Conservation (phyloP, 371 early-diverging fungal genomes). For the Nematocida minor region DNA sequence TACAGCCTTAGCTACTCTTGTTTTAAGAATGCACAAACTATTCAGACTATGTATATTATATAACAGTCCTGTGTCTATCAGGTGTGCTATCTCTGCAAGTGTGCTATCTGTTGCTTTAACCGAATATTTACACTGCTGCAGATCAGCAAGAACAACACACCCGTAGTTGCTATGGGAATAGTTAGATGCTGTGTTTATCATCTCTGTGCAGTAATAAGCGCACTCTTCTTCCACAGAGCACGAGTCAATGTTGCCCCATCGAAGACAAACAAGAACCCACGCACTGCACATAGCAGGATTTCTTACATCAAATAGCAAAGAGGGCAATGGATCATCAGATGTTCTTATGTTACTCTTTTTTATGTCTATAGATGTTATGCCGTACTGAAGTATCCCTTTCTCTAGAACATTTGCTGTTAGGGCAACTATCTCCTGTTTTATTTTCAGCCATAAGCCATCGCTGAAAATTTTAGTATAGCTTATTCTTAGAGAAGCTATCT, state of each 20-base stretch:
- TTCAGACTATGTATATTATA: background rate
- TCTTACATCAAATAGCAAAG: background rate
- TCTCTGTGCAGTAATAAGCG: constrained; percentile 4
- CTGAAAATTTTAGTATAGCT: constrained; percentile 95
- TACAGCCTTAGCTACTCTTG: background rate
- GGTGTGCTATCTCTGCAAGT: background rate
- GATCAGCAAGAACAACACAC: background rate
- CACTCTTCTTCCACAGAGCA: background rate
- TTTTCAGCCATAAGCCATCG: constrained; percentile 96
- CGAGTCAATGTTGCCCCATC: constrained; percentile 30
- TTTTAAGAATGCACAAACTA: background rate
- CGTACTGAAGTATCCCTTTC: constrained; percentile 66
- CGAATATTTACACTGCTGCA: background rate
- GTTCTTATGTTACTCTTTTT: background rate
- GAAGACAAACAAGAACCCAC: background rate
- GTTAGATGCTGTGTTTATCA: constrained; percentile 7
- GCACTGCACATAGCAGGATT: constrained; percentile 66
- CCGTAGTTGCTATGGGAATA: background rate
- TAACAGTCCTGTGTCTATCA: background rate
- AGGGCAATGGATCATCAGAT: background rate
- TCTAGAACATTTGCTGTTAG: constrained; percentile 69
- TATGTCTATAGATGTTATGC: background rate
- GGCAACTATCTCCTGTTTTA: constrained; percentile 80
- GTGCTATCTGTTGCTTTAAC: background rate
- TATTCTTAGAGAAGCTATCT: constrained; percentile 94